Percentiles rank a stretch among this genome's conserved stretches.
phyloP scores from a whole-genome alignment of 2,329 filamentous ascomycete species.

The Aspergillus sp. region DNA sequence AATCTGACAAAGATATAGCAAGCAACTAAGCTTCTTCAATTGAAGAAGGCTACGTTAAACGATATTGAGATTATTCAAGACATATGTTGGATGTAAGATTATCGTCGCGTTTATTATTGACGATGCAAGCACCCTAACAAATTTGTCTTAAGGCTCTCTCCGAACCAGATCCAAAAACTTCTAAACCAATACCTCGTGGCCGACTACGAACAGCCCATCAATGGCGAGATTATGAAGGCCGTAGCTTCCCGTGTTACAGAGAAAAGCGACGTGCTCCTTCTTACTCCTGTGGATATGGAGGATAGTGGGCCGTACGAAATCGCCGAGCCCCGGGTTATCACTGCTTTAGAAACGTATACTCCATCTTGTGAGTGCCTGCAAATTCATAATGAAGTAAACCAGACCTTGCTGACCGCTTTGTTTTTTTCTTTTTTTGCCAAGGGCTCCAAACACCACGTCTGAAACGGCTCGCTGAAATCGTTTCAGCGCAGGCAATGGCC shows the following conservation, averaged over 20 bases:
- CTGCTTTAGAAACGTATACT: constrained; percentile 94
- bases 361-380: constrained; percentile 76
- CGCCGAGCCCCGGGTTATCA: constrained; percentile 92
- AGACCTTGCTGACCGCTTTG: not conserved
- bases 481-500: constrained; percentile 91
- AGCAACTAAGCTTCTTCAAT: constrained; percentile 95
- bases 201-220: constrained; percentile 98
- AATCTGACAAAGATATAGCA: constrained; percentile 56
- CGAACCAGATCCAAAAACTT: constrained; percentile 98
- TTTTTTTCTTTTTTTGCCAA: constrained; percentile 44
- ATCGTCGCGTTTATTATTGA: not conserved
- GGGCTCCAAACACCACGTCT: constrained; percentile 94
- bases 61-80: constrained; percentile 99
- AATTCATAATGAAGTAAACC: not conserved
- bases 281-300: constrained; percentile 97
- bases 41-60: constrained; percentile 98
- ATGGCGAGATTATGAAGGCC: constrained; percentile 99
- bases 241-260: constrained; percentile 95
- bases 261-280: constrained; percentile 92
- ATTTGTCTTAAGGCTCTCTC: constrained; percentile 69
- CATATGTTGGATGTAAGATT: constrained; percentile 97
- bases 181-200: constrained; percentile 98
- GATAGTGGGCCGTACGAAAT: constrained; percentile 98
- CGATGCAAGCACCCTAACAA: constrained; percentile 6
- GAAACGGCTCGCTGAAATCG: constrained; percentile 96